phyloP scores from a whole-genome alignment of 805 yeast species.

The Pichia ethanolica region DNA sequence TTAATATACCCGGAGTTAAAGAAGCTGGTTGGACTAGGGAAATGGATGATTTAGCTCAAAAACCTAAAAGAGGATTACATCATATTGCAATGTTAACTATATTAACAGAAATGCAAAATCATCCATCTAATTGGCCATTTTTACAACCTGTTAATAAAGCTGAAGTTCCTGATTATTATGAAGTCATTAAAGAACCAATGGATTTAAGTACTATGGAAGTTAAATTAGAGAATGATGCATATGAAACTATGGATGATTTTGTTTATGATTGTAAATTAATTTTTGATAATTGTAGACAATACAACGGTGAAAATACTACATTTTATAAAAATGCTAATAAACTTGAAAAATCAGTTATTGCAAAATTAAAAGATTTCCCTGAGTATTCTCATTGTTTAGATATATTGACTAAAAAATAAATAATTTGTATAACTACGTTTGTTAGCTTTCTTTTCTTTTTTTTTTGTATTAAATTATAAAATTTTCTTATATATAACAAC shows the following conservation, averaged over 20 bases:
- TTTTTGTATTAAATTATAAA: too few species aligned
- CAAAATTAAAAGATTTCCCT: slow-evolving; percentile 81
- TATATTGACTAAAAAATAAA: slow-evolving; percentile 23
- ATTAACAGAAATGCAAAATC: slow-evolving; percentile 81
- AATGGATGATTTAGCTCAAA: slow-evolving; percentile 93
- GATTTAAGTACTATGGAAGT: slow-evolving; percentile 93
- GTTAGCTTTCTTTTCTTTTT: not conserved
- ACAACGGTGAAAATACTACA: slow-evolving; percentile 91
- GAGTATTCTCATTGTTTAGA: slow-evolving; percentile 83
- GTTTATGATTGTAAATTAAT: slow-evolving; percentile 81
- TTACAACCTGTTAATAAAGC: slow-evolving; percentile 85
- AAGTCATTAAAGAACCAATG: slow-evolving; percentile 96
- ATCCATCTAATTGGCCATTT: slow-evolving; percentile 98
- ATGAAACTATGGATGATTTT: slow-evolving; percentile 85
- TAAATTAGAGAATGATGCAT: slow-evolving; percentile 85
- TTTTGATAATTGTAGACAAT: slow-evolving; percentile 84
- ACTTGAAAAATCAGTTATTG: slow-evolving; percentile 79
- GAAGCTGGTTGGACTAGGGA: slow-evolving; percentile 98
- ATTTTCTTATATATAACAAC: not conserved
- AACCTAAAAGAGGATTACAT: slow-evolving; percentile 92
- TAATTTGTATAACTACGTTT: not conserved
- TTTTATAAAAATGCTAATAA: slow-evolving; percentile 93
- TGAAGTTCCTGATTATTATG: slow-evolving; percentile 94
- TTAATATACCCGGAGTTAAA: slow-evolving; percentile 78
- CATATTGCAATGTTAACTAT: slow-evolving; percentile 88